A percentile compares a stretch with the other conserved stretches of the same genome.
These are phyloP conservation scores for Secale cereale DNA, from an alignment of 176 grass and related monocot species.

Conservation along the genomic window DNA sequence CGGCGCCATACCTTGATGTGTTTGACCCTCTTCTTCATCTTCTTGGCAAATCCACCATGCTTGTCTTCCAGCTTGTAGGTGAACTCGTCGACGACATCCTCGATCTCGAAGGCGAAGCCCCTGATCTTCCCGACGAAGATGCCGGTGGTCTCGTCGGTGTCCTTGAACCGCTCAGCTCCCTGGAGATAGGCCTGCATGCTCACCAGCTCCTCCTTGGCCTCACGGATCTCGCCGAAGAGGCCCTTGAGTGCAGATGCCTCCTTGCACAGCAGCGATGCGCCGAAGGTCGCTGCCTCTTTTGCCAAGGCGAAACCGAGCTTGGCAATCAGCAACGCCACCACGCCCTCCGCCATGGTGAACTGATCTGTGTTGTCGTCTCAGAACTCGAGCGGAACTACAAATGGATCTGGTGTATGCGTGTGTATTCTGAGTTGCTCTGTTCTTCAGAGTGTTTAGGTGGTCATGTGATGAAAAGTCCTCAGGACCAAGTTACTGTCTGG, in stretches of 20 bases:
- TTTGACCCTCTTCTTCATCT: not conserved
- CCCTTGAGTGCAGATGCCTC: not conserved
- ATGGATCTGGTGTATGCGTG: not conserved
- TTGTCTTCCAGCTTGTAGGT: not conserved
- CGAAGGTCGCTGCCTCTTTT: not conserved
- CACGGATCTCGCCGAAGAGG: not conserved
- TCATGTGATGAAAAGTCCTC: not conserved
- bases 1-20: not conserved
- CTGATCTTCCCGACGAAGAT: not conserved
- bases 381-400: not conserved
- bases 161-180: not conserved
- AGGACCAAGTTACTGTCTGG: too few species aligned
- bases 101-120: not conserved
- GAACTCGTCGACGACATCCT: not conserved
- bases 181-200: not conserved
- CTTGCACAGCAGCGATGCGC: not conserved
- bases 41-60: accelerated
- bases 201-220: not conserved
- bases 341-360: conserved; percentile 5
- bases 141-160: not conserved
- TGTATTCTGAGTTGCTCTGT: not conserved
- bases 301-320: not conserved
- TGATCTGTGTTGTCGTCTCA: not conserved
- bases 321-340: not conserved
- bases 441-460: not conserved